Base-by-base conservation (phyloP, 2,329 filamentous ascomycete genomes). In the Ophiostoma ulmi region DNA sequence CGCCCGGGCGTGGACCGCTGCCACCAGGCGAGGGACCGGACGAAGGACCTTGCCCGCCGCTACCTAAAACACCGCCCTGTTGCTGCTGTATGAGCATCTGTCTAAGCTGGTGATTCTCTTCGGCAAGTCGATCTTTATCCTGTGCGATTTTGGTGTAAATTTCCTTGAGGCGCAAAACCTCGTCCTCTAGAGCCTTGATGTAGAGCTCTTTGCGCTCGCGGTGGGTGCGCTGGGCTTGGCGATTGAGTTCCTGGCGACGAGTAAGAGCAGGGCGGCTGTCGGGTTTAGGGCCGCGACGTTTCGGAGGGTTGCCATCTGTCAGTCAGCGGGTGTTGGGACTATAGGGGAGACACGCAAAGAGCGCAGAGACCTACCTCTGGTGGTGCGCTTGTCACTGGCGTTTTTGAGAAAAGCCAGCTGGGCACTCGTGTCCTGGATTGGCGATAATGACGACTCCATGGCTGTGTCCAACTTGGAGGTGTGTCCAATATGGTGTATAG, bases 191-290 rank as follows among this genome's bases (percentile, higher is more conserved):
- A 13, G 91, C 89, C 79, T 96, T 96, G 83, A 97, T 96, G 79
- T 98, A 98, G 76, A 93, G 86, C 80, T 98, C 95, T 79, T 98
- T 98, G 75, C 95, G 89, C 81, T 98, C 95, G 70, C 95, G 93
- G 80, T 99, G 95, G 22, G 95, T 98, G 78, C 95, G 97, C 77
- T 70, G 95, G 39, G 95, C 95, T 81, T 98, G 94, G 74, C 95
- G 88, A 78, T 98, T 98, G 73, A 98, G 83, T 80, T 98, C 94
- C 78, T 98, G 95, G 74, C 94, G 88, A 73, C 94, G 87, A 26
- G 94, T 98, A 76, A 97, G 82, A 64, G 95, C 94, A 22, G 95
- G 95, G 78, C 97, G 97, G 83, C 91, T 96, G 79, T 98, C 95
- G 26, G 95, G 95, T 79, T 98, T 98, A 0, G 95, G 95, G 1